Evolutionary conservation across 2,329 filamentous ascomycete species (phyloP).

Genomic region (Triangularia verruculosa): DNA sequence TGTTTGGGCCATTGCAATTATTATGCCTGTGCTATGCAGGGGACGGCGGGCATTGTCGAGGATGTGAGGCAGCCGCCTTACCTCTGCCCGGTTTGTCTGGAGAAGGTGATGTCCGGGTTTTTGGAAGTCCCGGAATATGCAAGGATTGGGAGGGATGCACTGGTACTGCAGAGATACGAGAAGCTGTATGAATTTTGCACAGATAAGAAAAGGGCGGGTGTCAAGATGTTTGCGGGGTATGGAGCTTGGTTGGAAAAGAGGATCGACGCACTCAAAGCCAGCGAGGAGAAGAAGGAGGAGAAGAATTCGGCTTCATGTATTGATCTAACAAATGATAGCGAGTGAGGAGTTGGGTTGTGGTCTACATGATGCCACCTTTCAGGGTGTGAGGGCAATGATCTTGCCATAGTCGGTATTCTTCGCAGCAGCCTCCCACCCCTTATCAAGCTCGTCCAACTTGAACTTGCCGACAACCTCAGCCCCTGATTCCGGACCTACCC

Average conservation of each 20-base stretch:
- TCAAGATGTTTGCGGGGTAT: constrained; percentile 47
- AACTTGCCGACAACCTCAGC: constrained; percentile 28
- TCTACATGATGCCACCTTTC: not conserved
- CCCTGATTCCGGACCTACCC: constrained; percentile 30
- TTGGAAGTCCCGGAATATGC: constrained; percentile 26
- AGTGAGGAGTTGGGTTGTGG: not conserved
- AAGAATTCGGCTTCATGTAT: not conserved
- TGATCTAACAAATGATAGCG: not conserved
- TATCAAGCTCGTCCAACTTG: constrained; percentile 19
- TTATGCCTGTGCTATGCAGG: constrained; percentile 64
- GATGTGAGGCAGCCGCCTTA: constrained; percentile 62
- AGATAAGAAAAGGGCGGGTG: constrained; percentile 33
- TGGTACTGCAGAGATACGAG: not conserved
- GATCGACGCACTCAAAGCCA: constrained; percentile 6
- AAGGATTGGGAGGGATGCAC: constrained; percentile 28
- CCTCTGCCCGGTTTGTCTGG: constrained; percentile 57
- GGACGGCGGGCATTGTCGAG: constrained; percentile 54
- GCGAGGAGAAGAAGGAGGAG: not conserved
- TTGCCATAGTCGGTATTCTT: constrained; percentile 14
- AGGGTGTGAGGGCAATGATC: constrained; percentile 2
- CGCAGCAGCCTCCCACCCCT: constrained; percentile 16
- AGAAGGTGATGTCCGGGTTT: constrained; percentile 46
- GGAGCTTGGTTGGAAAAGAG: constrained; percentile 40
- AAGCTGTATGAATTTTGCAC: constrained; percentile 37
- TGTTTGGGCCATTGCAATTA: constrained; percentile 64